Percentiles rank a stretch among this genome's conserved stretches.
Conservation (phyloP, 306 rosid species). For the apple (Malus domestica) region DNA sequence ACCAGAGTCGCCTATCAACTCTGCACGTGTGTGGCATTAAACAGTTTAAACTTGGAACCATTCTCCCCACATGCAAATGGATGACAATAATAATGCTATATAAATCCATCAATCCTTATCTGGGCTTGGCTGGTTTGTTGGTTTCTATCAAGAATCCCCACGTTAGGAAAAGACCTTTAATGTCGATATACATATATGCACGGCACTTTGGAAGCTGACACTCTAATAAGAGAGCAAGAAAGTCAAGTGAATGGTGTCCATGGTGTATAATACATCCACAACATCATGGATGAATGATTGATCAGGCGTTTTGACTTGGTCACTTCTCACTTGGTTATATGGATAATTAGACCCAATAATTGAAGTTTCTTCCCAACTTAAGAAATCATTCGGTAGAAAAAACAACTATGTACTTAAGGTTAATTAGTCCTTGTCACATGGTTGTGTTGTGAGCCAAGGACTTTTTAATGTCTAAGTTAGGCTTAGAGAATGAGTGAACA, state of each 20-base stretch:
- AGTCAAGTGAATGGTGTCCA: not conserved
- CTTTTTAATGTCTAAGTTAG: too few species aligned
- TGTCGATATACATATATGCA: conserved; percentile 15
- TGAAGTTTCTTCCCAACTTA: too few species aligned
- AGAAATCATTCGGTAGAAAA: too few species aligned
- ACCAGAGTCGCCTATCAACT: conserved; percentile 6
- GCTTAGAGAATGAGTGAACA: too few species aligned
- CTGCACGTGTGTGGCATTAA: conserved; percentile 42
- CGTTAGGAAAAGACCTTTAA: conserved; percentile 20
- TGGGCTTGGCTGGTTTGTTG: conserved; percentile 30
- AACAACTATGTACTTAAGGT: too few species aligned
- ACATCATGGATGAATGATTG: conserved; percentile 8
- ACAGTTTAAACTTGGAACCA: not conserved
- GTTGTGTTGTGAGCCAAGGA: too few species aligned
- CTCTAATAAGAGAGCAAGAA: not conserved
- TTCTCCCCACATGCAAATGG: not conserved
- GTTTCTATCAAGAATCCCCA: conserved; percentile 14
- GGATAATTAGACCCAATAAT: too few species aligned
- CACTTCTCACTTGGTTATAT: not conserved
- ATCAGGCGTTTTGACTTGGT: not conserved
- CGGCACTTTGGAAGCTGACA: conserved; percentile 1
- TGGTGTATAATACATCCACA: not conserved
- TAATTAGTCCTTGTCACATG: too few species aligned
- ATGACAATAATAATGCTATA: not conserved
- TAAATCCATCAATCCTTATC: conserved; percentile 18